Evolutionary conservation across 2,329 filamentous ascomycete species (phyloP).

Genomic region (Fusarium sp.): DNA sequence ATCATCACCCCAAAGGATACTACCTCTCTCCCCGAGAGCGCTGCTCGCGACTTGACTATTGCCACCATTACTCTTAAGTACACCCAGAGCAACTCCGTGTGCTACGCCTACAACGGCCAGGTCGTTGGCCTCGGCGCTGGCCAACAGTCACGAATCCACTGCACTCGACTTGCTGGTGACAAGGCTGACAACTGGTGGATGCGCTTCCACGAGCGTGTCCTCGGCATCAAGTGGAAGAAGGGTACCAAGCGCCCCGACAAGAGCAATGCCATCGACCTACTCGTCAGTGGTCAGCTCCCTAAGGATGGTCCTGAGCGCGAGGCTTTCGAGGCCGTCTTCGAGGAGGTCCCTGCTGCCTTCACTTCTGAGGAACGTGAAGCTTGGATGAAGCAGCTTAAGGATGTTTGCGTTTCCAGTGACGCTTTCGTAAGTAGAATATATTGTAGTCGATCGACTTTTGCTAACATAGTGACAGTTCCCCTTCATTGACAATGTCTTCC

Average conservation of each 20-base stretch:
- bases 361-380: conserved; percentile 84
- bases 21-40: conserved; percentile 78
- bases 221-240: conserved; percentile 95
- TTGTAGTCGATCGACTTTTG: too few relatives aligned
- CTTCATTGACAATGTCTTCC: conserved; percentile 98
- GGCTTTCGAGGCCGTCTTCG: conserved; percentile 89
- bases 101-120: conserved; percentile 95
- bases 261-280: conserved; percentile 96
- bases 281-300: conserved; percentile 91
- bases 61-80: conserved; percentile 98
- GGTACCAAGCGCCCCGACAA: conserved; percentile 97
- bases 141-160: conserved; percentile 98
- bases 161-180: conserved; percentile 95
- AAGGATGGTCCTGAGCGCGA: conserved; percentile 85
- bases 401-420: conserved; percentile 91
- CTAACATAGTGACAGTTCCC: conserved; percentile 76
- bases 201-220: conserved; percentile 91
- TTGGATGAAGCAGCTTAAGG: conserved; percentile 85
- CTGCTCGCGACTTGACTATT: conserved; percentile 89
- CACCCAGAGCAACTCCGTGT: conserved; percentile 99
- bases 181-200: conserved; percentile 99
- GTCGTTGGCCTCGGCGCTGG: conserved; percentile 94
- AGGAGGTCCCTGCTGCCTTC: conserved; percentile 87
- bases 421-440: conserved; percentile 79
- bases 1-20: conserved; percentile 89